These are phyloP conservation scores for Penicillium fuscoglaucum DNA, from an alignment of 2,329 filamentous ascomycete genomes.

Conservation along the genomic window DNA sequence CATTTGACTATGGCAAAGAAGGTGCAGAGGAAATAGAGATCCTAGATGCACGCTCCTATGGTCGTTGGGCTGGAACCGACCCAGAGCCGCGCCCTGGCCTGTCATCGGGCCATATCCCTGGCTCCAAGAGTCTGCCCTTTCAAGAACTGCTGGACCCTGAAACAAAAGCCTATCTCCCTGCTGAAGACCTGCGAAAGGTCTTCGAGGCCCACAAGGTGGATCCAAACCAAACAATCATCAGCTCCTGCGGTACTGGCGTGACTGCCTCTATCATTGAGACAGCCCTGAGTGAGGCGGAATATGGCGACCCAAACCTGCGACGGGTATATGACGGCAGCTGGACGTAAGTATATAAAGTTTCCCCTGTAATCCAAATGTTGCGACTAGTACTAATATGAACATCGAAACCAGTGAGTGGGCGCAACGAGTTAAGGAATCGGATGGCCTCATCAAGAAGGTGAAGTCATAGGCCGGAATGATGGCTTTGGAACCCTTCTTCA, in stretches of 20 bases:
- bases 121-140: constrained; percentile 80
- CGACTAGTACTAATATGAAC: constrained; percentile 1
- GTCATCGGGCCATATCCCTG: constrained; percentile 87
- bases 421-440: constrained; percentile 48
- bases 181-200: constrained; percentile 69
- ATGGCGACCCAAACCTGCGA: constrained; percentile 65
- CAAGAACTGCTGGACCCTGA: constrained; percentile 75
- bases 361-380: neutral
- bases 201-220: constrained; percentile 81
- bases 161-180: constrained; percentile 76
- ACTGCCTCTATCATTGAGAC: constrained; percentile 90
- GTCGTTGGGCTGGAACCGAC: constrained; percentile 77
- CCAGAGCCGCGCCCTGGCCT: constrained; percentile 85
- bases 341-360: constrained; percentile 69
- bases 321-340: constrained; percentile 94
- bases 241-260: constrained; percentile 89
- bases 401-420: constrained; percentile 49
- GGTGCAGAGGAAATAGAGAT: constrained; percentile 82
- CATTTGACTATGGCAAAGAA: constrained; percentile 74
- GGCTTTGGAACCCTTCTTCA: neutral
- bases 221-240: constrained; percentile 76
- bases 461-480: constrained; percentile 17
- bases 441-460: constrained; percentile 48
- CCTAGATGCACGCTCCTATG: constrained; percentile 78
- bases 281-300: constrained; percentile 76